These are phyloP conservation scores for Spergularia bocconei DNA, from an alignment of 148 eudicot genomes.

Conservation along the genomic window DNA sequence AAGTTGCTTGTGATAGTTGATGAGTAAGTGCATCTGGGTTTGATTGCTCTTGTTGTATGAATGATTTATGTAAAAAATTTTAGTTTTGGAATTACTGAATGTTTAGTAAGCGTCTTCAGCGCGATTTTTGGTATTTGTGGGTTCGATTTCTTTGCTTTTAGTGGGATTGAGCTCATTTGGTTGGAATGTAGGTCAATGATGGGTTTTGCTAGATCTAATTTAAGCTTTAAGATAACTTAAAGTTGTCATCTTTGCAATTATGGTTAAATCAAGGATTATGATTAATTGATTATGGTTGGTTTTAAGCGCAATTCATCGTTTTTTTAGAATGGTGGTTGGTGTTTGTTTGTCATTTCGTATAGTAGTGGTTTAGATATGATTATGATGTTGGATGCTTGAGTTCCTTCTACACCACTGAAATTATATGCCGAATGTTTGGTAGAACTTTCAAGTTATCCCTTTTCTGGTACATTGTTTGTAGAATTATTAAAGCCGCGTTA, in stretches of 20 bases:
- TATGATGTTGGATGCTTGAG: neutral
- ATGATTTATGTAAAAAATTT: neutral
- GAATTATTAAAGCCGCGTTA: neutral
- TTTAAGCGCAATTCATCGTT: neutral
- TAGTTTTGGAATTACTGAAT: neutral
- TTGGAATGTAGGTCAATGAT: conserved; percentile 4
- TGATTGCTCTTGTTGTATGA: conserved; percentile 3
- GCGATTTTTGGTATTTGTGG: conserved; percentile 4
- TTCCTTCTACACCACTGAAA: neutral
- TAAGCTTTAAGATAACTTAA: conserved; percentile 9
- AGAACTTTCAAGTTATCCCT: neutral
- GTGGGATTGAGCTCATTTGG: neutral
- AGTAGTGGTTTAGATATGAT: neutral
- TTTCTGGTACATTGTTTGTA: conserved; percentile 1
- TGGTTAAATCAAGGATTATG: neutral
- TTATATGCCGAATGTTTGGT: neutral
- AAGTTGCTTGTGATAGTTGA: neutral
- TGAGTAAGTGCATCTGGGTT: conserved; percentile 13
- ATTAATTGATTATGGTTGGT: neutral
- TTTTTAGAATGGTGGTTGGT: neutral
- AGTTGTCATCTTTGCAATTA: neutral
- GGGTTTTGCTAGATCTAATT: neutral
- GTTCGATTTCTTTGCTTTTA: neutral
- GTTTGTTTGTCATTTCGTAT: neutral
- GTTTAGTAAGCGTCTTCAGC: neutral